Evolutionary conservation across 306 rosid genomes (phyloP).

Genomic region (Betula pendula): DNA sequence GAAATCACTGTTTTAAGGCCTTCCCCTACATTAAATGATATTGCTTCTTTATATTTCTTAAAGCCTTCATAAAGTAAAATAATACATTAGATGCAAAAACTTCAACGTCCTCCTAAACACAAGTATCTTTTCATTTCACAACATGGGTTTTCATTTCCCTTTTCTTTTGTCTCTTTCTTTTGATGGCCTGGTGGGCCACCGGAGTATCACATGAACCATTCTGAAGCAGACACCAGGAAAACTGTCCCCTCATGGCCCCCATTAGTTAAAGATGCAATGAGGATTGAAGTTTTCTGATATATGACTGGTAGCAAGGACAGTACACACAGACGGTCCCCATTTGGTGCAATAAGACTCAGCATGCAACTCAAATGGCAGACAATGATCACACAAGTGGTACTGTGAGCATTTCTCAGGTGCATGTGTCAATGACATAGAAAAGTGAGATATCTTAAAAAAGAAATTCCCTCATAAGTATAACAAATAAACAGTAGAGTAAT

Average conservation of each 20-base stretch:
- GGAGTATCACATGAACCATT: neutral
- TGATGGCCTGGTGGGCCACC: conserved; percentile 4
- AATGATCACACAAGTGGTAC: neutral
- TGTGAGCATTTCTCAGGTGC: neutral
- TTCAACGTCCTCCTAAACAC: neutral
- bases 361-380: too few relatives aligned
- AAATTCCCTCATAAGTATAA: neutral
- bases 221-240: neutral
- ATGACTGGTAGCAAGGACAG: too few relatives aligned
- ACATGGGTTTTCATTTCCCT: neutral
- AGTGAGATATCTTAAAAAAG: conserved; percentile 6
- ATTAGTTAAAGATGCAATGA: too few relatives aligned
- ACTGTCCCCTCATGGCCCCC: too few relatives aligned
- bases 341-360: too few relatives aligned
- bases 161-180: neutral
- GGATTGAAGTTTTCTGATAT: too few relatives aligned
- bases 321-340: too few relatives aligned
- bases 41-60: neutral
- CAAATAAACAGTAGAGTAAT: conserved; percentile 7
- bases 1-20: neutral
- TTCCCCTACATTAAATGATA: neutral
- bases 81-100: neutral
- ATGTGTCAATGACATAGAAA: neutral
- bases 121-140: neutral
- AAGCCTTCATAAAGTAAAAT: neutral